Evolutionary conservation across 225 moss, liverwort and hornwort species (phyloP).

Genomic region (Thuidium tamariscinum): DNA sequence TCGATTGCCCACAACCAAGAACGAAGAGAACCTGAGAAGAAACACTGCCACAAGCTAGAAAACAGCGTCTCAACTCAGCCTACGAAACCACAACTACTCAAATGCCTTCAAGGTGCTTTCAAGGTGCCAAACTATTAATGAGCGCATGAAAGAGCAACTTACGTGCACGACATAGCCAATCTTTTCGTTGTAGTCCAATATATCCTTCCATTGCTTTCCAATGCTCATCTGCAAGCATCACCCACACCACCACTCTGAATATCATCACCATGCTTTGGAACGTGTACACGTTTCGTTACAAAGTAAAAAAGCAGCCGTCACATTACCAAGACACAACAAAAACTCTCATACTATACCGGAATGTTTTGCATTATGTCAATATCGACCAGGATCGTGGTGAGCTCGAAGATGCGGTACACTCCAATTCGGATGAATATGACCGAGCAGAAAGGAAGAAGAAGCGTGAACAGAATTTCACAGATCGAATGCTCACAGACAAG

Average conservation of each 20-base stretch:
- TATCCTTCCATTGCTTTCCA: slow-evolving; percentile 74
- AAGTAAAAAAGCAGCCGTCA: neutral
- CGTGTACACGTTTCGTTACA: neutral
- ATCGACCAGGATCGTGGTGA: neutral
- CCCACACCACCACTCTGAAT: neutral
- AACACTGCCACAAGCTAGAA: neutral
- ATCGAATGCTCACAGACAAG: neutral
- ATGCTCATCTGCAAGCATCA: slow-evolving; percentile 45
- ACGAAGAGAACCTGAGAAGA: neutral
- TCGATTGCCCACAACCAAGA: neutral
- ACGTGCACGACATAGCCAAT: slow-evolving; percentile 68
- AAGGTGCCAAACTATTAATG: neutral
- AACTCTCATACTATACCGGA: neutral
- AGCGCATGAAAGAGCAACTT: neutral
- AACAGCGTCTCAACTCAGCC: neutral
- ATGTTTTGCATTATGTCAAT: neutral
- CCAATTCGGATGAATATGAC: neutral
- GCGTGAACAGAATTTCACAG: neutral
- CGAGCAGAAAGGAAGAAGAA: neutral
- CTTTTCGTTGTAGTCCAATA: slow-evolving; percentile 61
- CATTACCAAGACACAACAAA: neutral
- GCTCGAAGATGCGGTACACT: neutral
- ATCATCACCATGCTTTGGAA: neutral
- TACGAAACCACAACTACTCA: neutral
- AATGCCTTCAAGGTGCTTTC: neutral